Percentiles rank a stretch among this genome's conserved stretches.
Conservation (phyloP, 345 rosid genomes). For the Brassica incana region DNA sequence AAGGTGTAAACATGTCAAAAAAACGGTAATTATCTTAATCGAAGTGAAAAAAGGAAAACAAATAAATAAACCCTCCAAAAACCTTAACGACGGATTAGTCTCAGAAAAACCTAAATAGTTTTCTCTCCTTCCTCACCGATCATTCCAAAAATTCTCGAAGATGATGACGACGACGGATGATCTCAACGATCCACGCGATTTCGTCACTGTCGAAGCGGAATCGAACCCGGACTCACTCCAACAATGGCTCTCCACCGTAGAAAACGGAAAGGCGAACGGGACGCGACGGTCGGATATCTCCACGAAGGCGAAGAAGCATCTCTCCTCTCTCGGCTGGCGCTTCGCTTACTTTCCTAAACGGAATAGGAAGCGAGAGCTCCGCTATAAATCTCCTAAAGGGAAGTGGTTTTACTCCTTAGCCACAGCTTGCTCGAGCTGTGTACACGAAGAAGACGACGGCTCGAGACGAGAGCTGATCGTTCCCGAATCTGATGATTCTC, state of each 20-base stretch:
- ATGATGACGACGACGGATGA: neutral
- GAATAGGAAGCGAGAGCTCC: constrained; percentile 12
- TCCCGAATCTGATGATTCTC: neutral
- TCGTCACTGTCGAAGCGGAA: neutral
- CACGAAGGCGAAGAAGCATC: neutral
- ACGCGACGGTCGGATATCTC: neutral
- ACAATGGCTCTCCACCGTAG: neutral
- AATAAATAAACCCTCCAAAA: neutral
- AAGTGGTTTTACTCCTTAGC: neutral
- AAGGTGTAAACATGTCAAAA: neutral
- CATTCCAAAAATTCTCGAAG: neutral
- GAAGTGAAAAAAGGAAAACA: neutral
- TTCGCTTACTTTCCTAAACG: neutral
- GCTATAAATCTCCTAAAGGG: constrained; percentile 27
- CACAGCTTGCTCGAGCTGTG: constrained; percentile 20
- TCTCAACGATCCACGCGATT: neutral
- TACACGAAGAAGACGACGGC: neutral
- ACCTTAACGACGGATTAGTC: neutral
- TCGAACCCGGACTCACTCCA: neutral
- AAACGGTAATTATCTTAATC: neutral
- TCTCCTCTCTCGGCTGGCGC: constrained; percentile 33
- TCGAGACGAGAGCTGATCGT: neutral
- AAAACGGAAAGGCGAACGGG: neutral
- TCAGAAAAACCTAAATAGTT: neutral
- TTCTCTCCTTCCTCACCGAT: neutral